Base-by-base conservation (phyloP, 1,284 basidiomycete species). In the Cutaneotrichosporon sp. region DNA sequence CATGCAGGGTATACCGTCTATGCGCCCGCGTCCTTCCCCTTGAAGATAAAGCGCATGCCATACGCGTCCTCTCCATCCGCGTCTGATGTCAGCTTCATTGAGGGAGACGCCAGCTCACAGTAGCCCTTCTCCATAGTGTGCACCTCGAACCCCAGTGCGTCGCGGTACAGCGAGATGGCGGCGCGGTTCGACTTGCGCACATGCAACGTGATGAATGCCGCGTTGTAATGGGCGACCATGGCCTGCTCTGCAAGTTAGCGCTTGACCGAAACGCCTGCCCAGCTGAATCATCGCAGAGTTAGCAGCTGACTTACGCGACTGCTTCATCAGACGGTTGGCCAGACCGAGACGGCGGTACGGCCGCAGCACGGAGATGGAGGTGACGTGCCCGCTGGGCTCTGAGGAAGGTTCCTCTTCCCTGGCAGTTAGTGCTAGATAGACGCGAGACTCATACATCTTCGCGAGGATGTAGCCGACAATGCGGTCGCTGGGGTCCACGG, bases 381-480 rank as follows among this genome's bases (percentile, higher is more conserved):
- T 93, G 65, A 96, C 86, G 68, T 94, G 88, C 1, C 90, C 90
- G 55, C 90, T 72, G 1, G 84, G 80, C 50, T 82, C 79, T 24
- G 85, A 71, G 1, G 77, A 67, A 10, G 76, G 66, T 38, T 88
- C 87, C 70, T 92, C 89, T 62, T 87, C 83, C 85, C 78, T 88
- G 75, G 14, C 5, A 14, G 44, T 47, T 14, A 49, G 52, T 25
- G 35, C 25, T 4, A 0, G 3, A 9, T 17, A 32, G 9, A 16
- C 8, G 17, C 20, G 78, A 54, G n/a, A n/a, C n/a, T n/a, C 72
- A 46, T 52, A 90, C 93, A 97, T 93, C 73, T 94, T 94, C 0
- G 89, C 90, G 11, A 97, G 77, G 22, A 97, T 92, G 72, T 97
- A 97, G 20, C 93, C 93, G 1, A 97, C 90, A 43, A 97, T 85